Conservation (phyloP, 192 early-diverging fungal species). For the Coemansia sp. region DNA sequence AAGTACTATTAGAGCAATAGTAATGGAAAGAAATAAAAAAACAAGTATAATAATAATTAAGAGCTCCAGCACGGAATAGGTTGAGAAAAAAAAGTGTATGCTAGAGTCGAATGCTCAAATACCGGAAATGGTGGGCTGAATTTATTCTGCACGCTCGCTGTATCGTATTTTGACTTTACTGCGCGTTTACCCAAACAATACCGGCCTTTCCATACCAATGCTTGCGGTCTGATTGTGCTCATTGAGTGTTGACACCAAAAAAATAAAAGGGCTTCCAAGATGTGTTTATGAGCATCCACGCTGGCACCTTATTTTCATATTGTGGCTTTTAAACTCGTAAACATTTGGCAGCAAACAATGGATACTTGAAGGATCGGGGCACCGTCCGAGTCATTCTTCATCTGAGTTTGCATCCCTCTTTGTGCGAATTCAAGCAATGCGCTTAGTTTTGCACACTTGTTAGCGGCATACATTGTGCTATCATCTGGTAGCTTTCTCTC, state of each 20-base stretch:
- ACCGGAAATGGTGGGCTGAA: neutral
- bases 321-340: neutral
- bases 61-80: neutral
- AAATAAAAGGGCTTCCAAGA: no score
- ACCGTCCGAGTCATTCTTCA: neutral
- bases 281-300: neutral
- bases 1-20: neutral
- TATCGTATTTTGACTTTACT: slow-evolving; percentile 1
- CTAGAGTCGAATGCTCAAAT: neutral
- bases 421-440: neutral
- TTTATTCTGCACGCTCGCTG: neutral
- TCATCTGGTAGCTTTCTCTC: neutral
- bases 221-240: neutral
- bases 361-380: neutral
- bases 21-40: neutral
- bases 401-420: neutral
- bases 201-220: neutral
- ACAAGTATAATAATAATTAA: neutral
- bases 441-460: neutral
- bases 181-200: neutral
- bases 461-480: neutral
- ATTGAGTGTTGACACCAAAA: no score
- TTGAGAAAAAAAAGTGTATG: neutral
- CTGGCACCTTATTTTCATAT: slow-evolving; percentile 2
- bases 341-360: neutral